Percentiles rank a stretch among this genome's conserved stretches.
These are phyloP conservation scores for Exophiala alcalophila DNA, from an alignment of 2,329 filamentous ascomycete species.

Conservation along the genomic window DNA sequence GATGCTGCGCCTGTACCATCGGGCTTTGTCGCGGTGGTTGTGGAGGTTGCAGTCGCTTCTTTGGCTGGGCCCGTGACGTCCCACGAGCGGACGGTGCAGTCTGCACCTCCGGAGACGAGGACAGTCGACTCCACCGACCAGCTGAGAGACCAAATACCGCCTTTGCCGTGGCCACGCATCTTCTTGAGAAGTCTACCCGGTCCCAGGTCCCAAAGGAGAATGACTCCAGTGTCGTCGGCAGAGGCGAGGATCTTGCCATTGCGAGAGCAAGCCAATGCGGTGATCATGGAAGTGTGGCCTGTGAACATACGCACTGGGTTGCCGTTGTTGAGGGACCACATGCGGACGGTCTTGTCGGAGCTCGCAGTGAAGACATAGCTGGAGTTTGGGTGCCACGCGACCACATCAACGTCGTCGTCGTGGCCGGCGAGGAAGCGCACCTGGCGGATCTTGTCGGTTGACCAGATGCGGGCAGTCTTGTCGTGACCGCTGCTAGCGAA, in stretches of 20 bases:
- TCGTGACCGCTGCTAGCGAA: constrained; percentile 86
- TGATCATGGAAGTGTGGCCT: constrained; percentile 85
- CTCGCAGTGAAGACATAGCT: constrained; percentile 91
- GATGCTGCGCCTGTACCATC: constrained; percentile 1
- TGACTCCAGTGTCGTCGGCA: constrained; percentile 82
- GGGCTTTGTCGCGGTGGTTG: constrained; percentile 38
- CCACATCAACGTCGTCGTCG: constrained; percentile 83
- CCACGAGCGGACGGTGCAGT: constrained; percentile 92
- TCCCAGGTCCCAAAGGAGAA: constrained; percentile 91
- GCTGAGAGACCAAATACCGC: constrained; percentile 87
- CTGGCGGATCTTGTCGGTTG: constrained; percentile 86
- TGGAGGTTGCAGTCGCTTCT: constrained; percentile 46
- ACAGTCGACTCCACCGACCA: constrained; percentile 92
- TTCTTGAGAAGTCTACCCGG: constrained; percentile 83
- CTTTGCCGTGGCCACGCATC: constrained; percentile 89
- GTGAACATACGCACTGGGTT: constrained; percentile 87
- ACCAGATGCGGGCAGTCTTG: constrained; percentile 86
- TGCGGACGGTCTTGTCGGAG: constrained; percentile 88
- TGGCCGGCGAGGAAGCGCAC: constrained; percentile 87
- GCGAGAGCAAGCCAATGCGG: constrained; percentile 76
- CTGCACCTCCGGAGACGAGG: constrained; percentile 83
- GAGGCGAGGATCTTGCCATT: constrained; percentile 89
- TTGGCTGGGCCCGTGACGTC: constrained; percentile 75
- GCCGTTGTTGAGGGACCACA: constrained; percentile 93
- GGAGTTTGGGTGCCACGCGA: constrained; percentile 94